Conservation (phyloP, 371 early-diverging fungal species). For the Actinomortierella wolfii region DNA sequence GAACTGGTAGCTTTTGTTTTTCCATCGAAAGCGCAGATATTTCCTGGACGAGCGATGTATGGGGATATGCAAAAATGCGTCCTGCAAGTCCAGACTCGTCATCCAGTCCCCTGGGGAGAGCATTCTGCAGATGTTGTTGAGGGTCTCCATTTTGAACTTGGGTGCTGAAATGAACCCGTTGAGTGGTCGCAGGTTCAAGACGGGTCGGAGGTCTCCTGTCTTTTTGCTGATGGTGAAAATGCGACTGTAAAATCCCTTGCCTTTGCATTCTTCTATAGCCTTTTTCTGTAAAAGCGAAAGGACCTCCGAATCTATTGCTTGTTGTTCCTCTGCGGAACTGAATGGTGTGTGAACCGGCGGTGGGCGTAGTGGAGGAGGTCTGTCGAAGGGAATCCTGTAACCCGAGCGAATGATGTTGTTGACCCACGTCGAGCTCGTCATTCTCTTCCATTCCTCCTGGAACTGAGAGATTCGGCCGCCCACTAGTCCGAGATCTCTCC, state of each 20-base stretch:
- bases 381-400: conserved; percentile 29
- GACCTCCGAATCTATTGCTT: conserved; percentile 24
- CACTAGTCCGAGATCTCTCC: conserved; percentile 14
- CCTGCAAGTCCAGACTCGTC: conserved; percentile 4
- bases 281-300: conserved; percentile 22
- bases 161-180: conserved; percentile 24
- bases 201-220: conserved; percentile 29
- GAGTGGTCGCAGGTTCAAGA: conserved; percentile 29
- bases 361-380: conserved; percentile 2
- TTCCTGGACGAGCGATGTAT: conserved; percentile 22
- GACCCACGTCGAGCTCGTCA: conserved; percentile 12
- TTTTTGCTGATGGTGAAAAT: conserved; percentile 39
- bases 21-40: conserved; percentile 35
- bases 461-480: conserved; percentile 17
- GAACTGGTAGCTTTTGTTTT: conserved; percentile 28
- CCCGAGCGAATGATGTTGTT: conserved; percentile 6
- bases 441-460: conserved; percentile 7
- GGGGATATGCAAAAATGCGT: conserved; percentile 16
- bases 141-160: conserved; percentile 15
- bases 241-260: conserved; percentile 20
- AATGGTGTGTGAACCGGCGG: conserved; percentile 1
- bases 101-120: conserved; percentile 2
- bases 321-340: conserved; percentile 1
- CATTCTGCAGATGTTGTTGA: background rate
- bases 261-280: conserved; percentile 31